phyloP scores from a whole-genome alignment of 164 flowering plant species.

The Echeveria elegans region DNA sequence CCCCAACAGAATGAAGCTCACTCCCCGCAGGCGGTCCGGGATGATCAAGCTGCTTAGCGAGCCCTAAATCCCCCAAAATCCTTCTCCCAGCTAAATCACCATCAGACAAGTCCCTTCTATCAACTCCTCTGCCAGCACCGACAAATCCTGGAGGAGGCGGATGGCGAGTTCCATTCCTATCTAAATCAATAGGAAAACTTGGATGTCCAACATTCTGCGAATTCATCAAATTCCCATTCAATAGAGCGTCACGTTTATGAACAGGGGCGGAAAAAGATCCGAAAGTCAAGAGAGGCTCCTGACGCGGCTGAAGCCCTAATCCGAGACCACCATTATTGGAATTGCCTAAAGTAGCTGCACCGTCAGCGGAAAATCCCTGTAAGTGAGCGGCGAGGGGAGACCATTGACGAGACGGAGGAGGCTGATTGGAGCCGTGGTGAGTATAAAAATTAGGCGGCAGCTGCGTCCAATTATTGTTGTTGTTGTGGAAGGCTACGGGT shows the following conservation, averaged over 20 bases:
- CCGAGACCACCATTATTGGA: not conserved
- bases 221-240: not conserved
- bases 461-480: not conserved
- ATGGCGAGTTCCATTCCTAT: not conserved
- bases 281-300: not conserved
- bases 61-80: slow-evolving; percentile 16
- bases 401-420: not conserved
- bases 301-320: slow-evolving; percentile 1
- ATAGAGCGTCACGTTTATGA: not conserved
- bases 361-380: not conserved
- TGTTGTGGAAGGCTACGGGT: not conserved
- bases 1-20: slow-evolving; percentile 41
- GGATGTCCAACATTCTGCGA: no score
- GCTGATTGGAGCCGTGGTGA: not conserved
- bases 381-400: not conserved
- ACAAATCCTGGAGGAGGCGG: not conserved
- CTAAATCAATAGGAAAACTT: not conserved
- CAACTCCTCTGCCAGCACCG: not conserved
- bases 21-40: slow-evolving; percentile 56
- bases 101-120: not conserved
- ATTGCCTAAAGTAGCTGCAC: not conserved
- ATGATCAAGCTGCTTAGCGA: slow-evolving; percentile 44
- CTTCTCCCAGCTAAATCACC: not conserved
- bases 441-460: not conserved
- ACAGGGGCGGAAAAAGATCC: not conserved